A percentile compares a stretch with the other conserved stretches of the same genome.
Conservation (phyloP, 1,284 basidiomycete species). For the Tylopilus sp. region DNA sequence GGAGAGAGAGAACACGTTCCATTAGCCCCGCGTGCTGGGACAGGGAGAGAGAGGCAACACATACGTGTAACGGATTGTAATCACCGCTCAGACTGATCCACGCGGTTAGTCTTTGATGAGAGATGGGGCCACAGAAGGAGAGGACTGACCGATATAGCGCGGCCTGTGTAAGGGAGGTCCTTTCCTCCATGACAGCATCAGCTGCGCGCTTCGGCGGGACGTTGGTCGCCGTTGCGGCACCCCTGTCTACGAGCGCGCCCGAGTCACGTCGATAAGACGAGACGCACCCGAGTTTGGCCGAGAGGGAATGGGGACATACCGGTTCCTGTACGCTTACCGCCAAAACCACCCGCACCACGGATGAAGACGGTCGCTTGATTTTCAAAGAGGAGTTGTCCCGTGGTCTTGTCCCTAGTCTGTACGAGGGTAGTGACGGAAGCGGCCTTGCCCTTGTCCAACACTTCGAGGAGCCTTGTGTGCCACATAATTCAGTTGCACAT, state of each 20-base stretch:
- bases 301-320: conserved; percentile 41
- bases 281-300: conserved; percentile 1
- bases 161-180: conserved; percentile 79
- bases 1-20: background rate
- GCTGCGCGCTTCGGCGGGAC: conserved; percentile 78
- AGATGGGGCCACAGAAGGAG: background rate
- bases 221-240: conserved; percentile 84
- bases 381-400: conserved; percentile 85
- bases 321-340: conserved; percentile 82
- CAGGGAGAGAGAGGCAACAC: conserved; percentile 17
- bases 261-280: background rate
- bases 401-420: conserved; percentile 75
- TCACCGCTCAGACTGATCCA: conserved; percentile 76
- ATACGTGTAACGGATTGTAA: conserved; percentile 85
- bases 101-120: conserved; percentile 2
- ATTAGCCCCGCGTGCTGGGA: conserved; percentile 9
- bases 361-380: conserved; percentile 93
- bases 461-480: conserved; percentile 61
- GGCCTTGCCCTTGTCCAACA: conserved; percentile 88
- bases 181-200: conserved; percentile 84
- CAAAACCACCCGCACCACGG: conserved; percentile 93
- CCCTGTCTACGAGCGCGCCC: conserved; percentile 63
- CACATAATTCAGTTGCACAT: conserved; percentile 3
- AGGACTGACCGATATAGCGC: conserved; percentile 77
- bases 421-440: conserved; percentile 81